Conservation (phyloP, 345 rosid species). For the Citrus hindsii region DNA sequence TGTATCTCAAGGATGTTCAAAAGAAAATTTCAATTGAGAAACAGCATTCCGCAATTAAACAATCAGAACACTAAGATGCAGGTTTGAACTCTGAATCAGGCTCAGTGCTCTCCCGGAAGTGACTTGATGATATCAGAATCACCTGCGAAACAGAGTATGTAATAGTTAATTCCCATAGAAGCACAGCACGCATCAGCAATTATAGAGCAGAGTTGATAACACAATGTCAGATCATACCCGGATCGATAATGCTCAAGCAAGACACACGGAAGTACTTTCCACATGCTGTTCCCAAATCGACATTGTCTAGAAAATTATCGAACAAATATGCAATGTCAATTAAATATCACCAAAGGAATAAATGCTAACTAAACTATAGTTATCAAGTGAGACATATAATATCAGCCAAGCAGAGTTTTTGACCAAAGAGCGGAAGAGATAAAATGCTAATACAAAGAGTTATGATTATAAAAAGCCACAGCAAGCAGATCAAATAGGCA, state of each 20-base stretch:
- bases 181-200: neutral
- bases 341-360: too few species aligned
- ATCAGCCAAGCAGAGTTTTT: neutral
- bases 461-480: neutral
- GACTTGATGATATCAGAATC: constrained; percentile 81
- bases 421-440: neutral
- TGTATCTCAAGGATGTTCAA: too few species aligned
- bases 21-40: too few species aligned
- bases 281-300: constrained; percentile 74
- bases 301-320: constrained; percentile 40
- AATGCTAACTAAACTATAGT: too few species aligned
- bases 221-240: constrained; percentile 28
- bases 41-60: too few species aligned
- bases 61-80: neutral
- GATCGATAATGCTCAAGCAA: constrained; percentile 65
- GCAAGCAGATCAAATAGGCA: neutral
- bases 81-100: neutral
- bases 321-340: neutral
- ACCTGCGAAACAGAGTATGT: constrained; percentile 26
- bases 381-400: neutral
- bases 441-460: neutral
- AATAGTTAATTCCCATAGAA: neutral
- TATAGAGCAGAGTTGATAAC: neutral
- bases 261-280: constrained; percentile 79
- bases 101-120: constrained; percentile 56